These are phyloP conservation scores for Cystobasidium tubakii DNA, from an alignment of 768 basidiomycete species.

Conservation along the genomic window DNA sequence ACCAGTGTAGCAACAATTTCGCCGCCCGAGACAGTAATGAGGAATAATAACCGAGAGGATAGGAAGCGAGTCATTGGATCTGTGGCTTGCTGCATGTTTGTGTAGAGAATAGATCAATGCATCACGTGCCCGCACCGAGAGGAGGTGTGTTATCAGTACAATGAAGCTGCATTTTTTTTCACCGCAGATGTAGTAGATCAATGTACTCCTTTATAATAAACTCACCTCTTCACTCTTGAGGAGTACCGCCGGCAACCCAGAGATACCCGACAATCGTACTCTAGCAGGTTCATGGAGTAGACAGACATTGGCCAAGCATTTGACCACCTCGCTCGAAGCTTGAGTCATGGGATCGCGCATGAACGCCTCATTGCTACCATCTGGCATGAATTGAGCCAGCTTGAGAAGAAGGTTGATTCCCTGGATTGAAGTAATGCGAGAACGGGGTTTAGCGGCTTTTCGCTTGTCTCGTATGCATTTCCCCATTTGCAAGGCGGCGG, in stretches of 20 bases:
- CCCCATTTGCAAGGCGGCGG: not conserved
- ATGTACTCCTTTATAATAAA: not conserved
- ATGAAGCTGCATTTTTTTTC: too few relatives aligned
- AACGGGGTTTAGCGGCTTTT: not conserved
- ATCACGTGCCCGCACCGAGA: not conserved
- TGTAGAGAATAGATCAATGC: not conserved
- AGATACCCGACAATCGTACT: not conserved
- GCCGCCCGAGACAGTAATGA: constrained; percentile 35
- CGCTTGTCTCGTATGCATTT: not conserved
- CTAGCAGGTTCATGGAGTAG: constrained; percentile 28
- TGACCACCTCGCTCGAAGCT: not conserved
- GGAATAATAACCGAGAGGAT: constrained; percentile 42
- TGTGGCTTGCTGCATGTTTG: constrained; percentile 5
- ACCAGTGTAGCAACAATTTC: constrained; percentile 36
- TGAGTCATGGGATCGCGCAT: not conserved
- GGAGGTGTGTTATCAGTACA: not conserved
- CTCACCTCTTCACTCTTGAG: constrained; percentile 1
- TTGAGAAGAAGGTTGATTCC: constrained; percentile 19
- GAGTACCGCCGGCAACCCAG: not conserved
- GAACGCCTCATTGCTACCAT: not conserved
- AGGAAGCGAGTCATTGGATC: constrained; percentile 39
- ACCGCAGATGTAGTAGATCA: too few relatives aligned
- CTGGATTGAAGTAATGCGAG: not conserved
- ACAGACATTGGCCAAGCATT: constrained; percentile 33
- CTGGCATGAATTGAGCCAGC: not conserved